Evolutionary conservation across 1,284 basidiomycete species (phyloP).

Genomic region (Puccinia triticina): DNA sequence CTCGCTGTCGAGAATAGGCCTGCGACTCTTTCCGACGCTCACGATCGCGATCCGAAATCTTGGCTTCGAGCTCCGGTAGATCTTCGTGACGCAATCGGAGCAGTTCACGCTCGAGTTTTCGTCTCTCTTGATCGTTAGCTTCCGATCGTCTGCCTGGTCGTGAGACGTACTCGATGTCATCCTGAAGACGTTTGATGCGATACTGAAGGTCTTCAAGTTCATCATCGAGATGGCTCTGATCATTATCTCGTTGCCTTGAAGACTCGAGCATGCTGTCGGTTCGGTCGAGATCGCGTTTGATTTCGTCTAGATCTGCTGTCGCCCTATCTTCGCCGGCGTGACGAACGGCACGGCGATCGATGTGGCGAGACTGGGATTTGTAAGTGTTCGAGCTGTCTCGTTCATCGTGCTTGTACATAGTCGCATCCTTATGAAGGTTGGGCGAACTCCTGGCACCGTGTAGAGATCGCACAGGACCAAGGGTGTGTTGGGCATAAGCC

Average conservation of each 20-base stretch:
- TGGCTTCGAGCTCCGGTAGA: conserved; percentile 85
- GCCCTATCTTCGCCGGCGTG: conserved; percentile 73
- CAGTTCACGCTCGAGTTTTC: conserved; percentile 86
- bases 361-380: conserved; percentile 80
- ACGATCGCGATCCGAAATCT: conserved; percentile 77
- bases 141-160: conserved; percentile 73
- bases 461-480: conserved; percentile 48
- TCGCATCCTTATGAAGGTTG: conserved; percentile 77
- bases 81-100: conserved; percentile 85
- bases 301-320: conserved; percentile 74
- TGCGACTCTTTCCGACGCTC: conserved; percentile 73
- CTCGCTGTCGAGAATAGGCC: conserved; percentile 69
- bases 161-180: conserved; percentile 88
- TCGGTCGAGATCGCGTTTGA: conserved; percentile 82
- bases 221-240: conserved; percentile 84
- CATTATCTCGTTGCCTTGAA: conserved; percentile 69
- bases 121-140: conserved; percentile 80
- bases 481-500: conserved; percentile 45
- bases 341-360: conserved; percentile 82
- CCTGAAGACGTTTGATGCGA: conserved; percentile 82
- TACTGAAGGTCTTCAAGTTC: conserved; percentile 88
- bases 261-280: conserved; percentile 81
- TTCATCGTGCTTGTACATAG: conserved; percentile 86
- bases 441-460: conserved; percentile 60
- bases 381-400: conserved; percentile 68